Evolutionary conservation across 768 basidiomycete genomes (phyloP), one percentile per base, ranked within the genome.

Genomic region (Suillus americanus): DNA sequence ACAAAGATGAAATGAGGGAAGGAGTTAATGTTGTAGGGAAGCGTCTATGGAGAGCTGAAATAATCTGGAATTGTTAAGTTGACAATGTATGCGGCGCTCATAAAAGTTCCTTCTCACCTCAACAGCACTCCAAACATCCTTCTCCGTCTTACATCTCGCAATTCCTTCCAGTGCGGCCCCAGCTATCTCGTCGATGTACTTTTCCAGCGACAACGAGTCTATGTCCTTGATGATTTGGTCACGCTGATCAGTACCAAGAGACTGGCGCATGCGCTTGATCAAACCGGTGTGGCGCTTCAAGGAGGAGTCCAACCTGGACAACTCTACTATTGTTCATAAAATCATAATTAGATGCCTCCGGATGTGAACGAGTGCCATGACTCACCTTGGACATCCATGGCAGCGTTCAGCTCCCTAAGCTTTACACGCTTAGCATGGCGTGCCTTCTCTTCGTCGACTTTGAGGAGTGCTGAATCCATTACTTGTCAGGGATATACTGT

Each of bases 121-220:
- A 20, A 95, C 91, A 33, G 95, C 94, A 64, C 89, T 89, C 89
- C 91, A 91, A 23, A 94, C 85, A 70, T 99, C 97, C 68, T 90
- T 89, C 75, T 97, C 97, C 0, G 91, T 92, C 80, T 95, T 97
- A 76, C 95, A 97, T 67, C 91, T 86, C 10, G 77, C 77, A 46
- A 95, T 81, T 5, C 97, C 97, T 73, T 99, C 97, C 3, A 93
- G 79, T 1, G 90, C 82, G 8, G 95, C 96, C 13, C 88, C 87
- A 1, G 91, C 92, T 66, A 98, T 90, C 78, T 99, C 97, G 72
- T 97, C 96, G 56, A 96, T 83, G 74, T 99, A 99, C 78, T 97
- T 99, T 79, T 95, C 95, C 63, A 99, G 82, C 2, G 94, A 89
- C 62, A 99, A 83, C 0, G 90, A 84, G 66, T 95, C 90, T 67